Evolutionary conservation across 805 yeast species (phyloP).

Genomic region (Ogataea methanolica): DNA sequence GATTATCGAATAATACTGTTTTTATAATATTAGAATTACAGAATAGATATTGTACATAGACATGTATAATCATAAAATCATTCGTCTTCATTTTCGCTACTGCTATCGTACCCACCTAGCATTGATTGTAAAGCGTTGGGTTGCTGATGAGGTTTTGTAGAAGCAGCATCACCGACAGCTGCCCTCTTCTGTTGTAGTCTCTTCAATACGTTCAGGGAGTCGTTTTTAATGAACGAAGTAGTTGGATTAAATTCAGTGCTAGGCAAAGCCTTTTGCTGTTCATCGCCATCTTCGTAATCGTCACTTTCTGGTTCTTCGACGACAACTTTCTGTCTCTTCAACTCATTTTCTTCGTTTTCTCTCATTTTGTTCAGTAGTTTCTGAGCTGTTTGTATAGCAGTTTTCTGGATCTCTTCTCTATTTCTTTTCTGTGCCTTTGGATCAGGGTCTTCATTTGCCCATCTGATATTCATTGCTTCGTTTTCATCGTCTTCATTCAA

Average conservation of each 20-base stretch:
- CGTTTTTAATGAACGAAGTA: conserved; percentile 1
- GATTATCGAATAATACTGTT: background rate
- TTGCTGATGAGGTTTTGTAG: background rate
- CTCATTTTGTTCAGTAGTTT: conserved; percentile 33
- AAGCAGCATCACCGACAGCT: background rate
- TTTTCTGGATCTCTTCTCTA: conserved; percentile 44
- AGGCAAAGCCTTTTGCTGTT: background rate
- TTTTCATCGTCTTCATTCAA: conserved; percentile 43
- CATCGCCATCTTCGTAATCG: background rate
- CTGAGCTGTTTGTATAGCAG: conserved; percentile 50
- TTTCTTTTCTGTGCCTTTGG: conserved; percentile 54
- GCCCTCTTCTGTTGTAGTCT: conserved; percentile 1
- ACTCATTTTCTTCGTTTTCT: conserved; percentile 22
- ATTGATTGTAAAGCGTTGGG: background rate
- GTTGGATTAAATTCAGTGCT: conserved; percentile 1
- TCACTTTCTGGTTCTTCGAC: conserved; percentile 20
- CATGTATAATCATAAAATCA: background rate
- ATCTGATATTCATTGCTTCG: conserved; percentile 66
- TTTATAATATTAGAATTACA: background rate
- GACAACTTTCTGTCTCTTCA: conserved; percentile 16
- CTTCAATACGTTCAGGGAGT: conserved; percentile 8
- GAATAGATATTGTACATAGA: background rate
- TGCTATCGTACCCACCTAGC: conserved; percentile 5
- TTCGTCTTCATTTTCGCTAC: conserved; percentile 5
- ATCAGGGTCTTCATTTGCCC: conserved; percentile 91